Conservation (phyloP, 345 rosid genomes). For the Lumnitzera littorea region DNA sequence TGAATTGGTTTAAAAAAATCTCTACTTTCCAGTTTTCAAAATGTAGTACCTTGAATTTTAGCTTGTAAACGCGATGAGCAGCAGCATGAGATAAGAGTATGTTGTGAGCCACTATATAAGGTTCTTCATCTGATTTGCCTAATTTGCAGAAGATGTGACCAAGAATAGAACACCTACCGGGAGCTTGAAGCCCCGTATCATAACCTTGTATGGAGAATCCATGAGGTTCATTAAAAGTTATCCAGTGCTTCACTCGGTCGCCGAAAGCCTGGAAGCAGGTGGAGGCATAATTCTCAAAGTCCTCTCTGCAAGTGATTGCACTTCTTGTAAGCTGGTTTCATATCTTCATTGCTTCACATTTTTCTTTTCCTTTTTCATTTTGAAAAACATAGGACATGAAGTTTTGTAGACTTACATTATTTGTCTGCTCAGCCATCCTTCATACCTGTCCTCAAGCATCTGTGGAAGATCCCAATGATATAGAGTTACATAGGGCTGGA, state of each 20-base stretch:
- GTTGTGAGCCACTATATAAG: constrained; percentile 80
- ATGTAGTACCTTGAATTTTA: constrained; percentile 51
- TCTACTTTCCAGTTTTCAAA: background rate
- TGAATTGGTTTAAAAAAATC: background rate
- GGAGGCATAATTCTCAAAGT: constrained; percentile 64
- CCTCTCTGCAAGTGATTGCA: constrained; percentile 39
- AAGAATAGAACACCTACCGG: constrained; percentile 85
- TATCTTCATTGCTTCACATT: background rate
- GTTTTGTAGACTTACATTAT: constrained; percentile 43
- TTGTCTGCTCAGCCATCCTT: constrained; percentile 71
- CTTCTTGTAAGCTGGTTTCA: constrained; percentile 2
- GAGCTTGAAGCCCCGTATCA: constrained; percentile 90
- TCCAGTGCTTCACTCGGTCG: constrained; percentile 85
- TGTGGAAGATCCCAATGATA: constrained; percentile 99
- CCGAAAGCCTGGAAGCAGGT: constrained; percentile 82
- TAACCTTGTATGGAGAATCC: constrained; percentile 81
- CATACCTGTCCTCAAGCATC: constrained; percentile 75
- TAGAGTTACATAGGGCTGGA: constrained; percentile 83
- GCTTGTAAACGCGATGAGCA: constrained; percentile 55
- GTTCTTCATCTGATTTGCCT: constrained; percentile 75
- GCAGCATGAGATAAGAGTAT: constrained; percentile 81
- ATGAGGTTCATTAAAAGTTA: constrained; percentile 91
- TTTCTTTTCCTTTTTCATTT: background rate
- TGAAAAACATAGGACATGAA: background rate
- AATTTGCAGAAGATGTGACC: constrained; percentile 59